Percentiles rank a stretch among this genome's conserved stretches.
Evolutionary conservation across 108 stramenopile genomes (phyloP).

Genomic region (Schizochytrium sp.): DNA sequence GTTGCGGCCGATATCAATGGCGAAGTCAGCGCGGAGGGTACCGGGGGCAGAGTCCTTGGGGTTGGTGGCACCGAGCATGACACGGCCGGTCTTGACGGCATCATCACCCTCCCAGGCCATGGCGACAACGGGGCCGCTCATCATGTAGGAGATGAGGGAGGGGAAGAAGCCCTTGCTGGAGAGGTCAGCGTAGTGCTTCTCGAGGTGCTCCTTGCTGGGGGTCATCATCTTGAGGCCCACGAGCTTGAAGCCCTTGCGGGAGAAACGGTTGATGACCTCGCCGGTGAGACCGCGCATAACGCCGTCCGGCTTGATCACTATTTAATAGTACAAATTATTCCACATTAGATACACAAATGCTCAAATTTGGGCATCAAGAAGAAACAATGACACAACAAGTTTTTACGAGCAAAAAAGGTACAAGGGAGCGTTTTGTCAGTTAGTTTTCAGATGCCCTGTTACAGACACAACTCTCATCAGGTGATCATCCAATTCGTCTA

Average conservation of each 20-base stretch:
- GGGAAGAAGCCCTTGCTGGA: conserved; percentile 94
- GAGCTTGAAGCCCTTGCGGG: conserved; percentile 95
- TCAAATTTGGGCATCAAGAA: no score
- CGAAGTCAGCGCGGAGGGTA: conserved; percentile 97
- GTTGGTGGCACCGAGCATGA: conserved; percentile 98
- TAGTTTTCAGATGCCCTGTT: no score
- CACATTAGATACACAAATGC: neutral
- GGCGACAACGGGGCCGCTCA: conserved; percentile 92
- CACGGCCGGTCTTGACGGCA: conserved; percentile 78
- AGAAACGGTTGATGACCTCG: conserved; percentile 96
- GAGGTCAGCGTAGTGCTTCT: conserved; percentile 95
- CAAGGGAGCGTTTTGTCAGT: no score
- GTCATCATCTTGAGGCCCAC: conserved; percentile 91
- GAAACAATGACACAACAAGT: no score
- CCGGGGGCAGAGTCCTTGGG: conserved; percentile 92
- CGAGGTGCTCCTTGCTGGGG: conserved; percentile 87
- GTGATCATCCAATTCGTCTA: no score
- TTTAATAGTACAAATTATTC: conserved; percentile 72
- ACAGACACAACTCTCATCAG: no score
- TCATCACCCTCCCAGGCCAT: conserved; percentile 80
- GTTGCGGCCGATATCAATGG: conserved; percentile 85
- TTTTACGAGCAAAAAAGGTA: no score
- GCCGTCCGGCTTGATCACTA: conserved; percentile 99
- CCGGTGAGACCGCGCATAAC: conserved; percentile 97
- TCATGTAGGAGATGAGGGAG: conserved; percentile 94